Evolutionary conservation across 2,329 filamentous ascomycete genomes (phyloP).

Genomic region (Trichoderma atrobrunneum): DNA sequence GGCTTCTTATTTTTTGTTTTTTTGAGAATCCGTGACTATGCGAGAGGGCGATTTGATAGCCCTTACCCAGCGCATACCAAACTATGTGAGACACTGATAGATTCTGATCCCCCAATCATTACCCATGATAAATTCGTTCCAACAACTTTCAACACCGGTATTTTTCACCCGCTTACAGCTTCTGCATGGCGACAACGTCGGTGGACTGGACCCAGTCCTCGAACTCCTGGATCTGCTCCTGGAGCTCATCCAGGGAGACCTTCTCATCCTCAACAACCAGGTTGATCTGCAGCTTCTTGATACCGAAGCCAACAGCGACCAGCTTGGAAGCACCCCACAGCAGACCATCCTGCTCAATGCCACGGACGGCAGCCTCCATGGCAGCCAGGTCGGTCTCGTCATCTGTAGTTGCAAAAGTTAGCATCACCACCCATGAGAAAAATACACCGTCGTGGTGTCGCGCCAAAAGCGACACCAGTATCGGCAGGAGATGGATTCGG

Average conservation of each 20-base stretch:
- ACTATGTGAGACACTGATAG: conserved; percentile 16
- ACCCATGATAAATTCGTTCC: conserved; percentile 21
- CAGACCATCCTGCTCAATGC: conserved; percentile 88
- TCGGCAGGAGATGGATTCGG: not conserved
- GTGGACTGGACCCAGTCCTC: conserved; percentile 97
- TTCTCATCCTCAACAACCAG: conserved; percentile 97
- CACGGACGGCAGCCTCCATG: conserved; percentile 76
- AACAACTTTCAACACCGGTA: not conserved
- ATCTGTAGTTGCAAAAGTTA: conserved; percentile 47
- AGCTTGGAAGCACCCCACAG: conserved; percentile 93
- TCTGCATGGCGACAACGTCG: conserved; percentile 88
- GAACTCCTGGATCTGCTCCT: conserved; percentile 76
- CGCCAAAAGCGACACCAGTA: not conserved
- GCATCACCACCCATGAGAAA: not conserved
- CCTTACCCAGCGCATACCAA: conserved; percentile 18
- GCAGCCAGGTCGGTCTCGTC: conserved; percentile 90
- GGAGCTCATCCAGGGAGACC: conserved; percentile 80
- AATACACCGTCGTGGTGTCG: not conserved
- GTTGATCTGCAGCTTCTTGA: conserved; percentile 99
- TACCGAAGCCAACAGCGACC: conserved; percentile 89
- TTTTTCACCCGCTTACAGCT: conserved; percentile 61
- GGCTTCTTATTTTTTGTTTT: conserved; percentile 12
- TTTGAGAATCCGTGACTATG: conserved; percentile 20
- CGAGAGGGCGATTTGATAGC: conserved; percentile 16
- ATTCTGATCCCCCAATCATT: conserved; percentile 20